Base-by-base conservation (phyloP, 2,329 filamentous ascomycete genomes). In the Boeremia lycopersici region DNA sequence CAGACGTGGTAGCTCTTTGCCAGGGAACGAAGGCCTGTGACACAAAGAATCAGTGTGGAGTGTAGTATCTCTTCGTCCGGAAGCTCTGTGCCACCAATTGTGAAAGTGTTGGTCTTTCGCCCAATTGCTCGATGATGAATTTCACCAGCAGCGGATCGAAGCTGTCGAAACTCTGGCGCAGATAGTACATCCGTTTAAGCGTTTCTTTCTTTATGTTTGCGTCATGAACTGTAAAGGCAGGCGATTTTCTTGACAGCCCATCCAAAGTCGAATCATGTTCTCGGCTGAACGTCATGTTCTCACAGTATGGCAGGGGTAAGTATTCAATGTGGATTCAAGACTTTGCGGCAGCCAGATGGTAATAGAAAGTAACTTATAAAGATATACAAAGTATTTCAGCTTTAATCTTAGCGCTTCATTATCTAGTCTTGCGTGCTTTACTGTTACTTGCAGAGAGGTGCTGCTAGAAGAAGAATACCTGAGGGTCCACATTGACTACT, bases 141-240 rank as follows among this genome's bases (percentile, higher is more conserved):
- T 48, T 48, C 2, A 48, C 44, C 35, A 48, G 15, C 44, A 48
- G 39, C 13, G 44, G 44, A 8, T 48, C 44, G 17, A 48, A 48
- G 26, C n/a, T 26, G 8, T 48, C 44, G 23, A 48, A 48, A 30
- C 35, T 48, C 15, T 48, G 44, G n/a, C 44, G 35, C 6, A 48
- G 35, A 19, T 39, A 39, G 11, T 48, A 48, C 6, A 35, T n/a
- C n/a, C 44, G 44, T 19, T 39, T 5, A 19, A 48, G 35, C 15
- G 44, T 48, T 19, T 48, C 44, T 26, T 48, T 48, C 23, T n/a
- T n/a, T 6, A 15, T 26, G 30, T 48, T 19, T 9, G 44, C 44
- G 25, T 31, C 25, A 2, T 30, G 35, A 2, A 48, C 17, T 15
- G 8, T 39, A 17, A 31, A 1, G 4, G 44, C 35, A 39, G 26